Percentiles rank a stretch among this genome's conserved stretches.
Conservation (phyloP, 805 yeast species). For the Kodamaea nitidulidarum region DNA sequence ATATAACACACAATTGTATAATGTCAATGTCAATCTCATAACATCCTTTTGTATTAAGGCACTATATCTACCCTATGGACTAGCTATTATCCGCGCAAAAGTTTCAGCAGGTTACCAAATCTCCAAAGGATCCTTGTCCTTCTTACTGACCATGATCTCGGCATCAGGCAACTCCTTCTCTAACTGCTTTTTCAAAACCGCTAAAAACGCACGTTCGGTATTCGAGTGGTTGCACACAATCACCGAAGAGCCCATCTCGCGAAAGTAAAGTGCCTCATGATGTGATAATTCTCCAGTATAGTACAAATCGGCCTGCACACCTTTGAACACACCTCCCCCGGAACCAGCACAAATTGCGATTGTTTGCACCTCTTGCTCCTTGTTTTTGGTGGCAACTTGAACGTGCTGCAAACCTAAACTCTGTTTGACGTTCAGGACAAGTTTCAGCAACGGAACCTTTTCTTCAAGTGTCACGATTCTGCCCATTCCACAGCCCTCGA, state of each 20-base stretch:
- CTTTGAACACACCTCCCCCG: slow-evolving; percentile 73
- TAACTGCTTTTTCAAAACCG: slow-evolving; percentile 49
- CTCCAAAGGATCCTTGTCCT: slow-evolving; percentile 62
- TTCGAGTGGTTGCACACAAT: slow-evolving; percentile 86
- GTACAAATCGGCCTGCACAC: slow-evolving; percentile 61
- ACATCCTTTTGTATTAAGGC: no score
- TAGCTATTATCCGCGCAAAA: no score
- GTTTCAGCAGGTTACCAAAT: slow-evolving; percentile 11
- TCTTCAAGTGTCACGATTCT: slow-evolving; percentile 51
- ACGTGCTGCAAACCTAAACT: slow-evolving; percentile 50
- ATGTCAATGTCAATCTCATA: no score
- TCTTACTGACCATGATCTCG: slow-evolving; percentile 46
- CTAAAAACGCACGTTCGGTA: slow-evolving; percentile 84
- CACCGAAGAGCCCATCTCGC: slow-evolving; percentile 68
- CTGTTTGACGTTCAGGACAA: slow-evolving; percentile 51
- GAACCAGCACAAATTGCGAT: slow-evolving; percentile 95
- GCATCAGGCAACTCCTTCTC: slow-evolving; percentile 39
- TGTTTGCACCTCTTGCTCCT: slow-evolving; percentile 37
- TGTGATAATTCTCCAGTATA: slow-evolving; percentile 94
- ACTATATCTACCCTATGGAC: no score
- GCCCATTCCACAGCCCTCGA: slow-evolving; percentile 76
- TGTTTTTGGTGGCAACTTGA: slow-evolving; percentile 52
- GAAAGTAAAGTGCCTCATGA: slow-evolving; percentile 75
- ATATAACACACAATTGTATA: no score
- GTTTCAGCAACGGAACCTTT: slow-evolving; percentile 39